Conservation (phyloP, 192 early-diverging fungal genomes). For the Coemansia sp. region DNA sequence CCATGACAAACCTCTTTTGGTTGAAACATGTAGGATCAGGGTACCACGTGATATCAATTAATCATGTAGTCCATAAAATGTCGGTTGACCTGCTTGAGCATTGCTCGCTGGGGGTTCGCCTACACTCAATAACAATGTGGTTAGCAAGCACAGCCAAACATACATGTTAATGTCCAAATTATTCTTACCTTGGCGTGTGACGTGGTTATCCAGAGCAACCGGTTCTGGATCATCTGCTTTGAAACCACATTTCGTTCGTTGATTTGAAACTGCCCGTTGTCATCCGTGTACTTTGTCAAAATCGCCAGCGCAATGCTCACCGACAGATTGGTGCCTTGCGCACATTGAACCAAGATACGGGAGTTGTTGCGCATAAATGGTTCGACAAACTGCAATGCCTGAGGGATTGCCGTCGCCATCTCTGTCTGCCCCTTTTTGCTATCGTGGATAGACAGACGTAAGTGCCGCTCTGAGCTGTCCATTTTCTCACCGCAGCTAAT, state of each 20-base stretch:
- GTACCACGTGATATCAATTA: slow-evolving; percentile 6
- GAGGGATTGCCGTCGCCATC: slow-evolving; percentile 60
- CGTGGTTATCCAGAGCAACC: slow-evolving; percentile 67
- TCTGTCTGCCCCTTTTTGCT: slow-evolving; percentile 83
- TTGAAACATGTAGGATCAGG: neutral
- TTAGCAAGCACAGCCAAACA: neutral
- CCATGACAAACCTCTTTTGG: neutral
- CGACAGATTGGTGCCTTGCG: slow-evolving; percentile 78
- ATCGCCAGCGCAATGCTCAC: slow-evolving; percentile 75
- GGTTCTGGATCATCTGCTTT: slow-evolving; percentile 66
- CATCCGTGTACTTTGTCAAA: slow-evolving; percentile 61
- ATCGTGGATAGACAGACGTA: slow-evolving; percentile 78
- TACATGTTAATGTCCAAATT: neutral
- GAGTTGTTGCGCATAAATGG: slow-evolving; percentile 30
- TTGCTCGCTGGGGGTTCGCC: slow-evolving; percentile 73
- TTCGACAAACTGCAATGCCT: slow-evolving; percentile 58
- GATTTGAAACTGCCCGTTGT: slow-evolving; percentile 32
- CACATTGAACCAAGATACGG: slow-evolving; percentile 73
- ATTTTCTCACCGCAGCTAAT: slow-evolving; percentile 69
- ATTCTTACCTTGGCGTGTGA: slow-evolving; percentile 57
- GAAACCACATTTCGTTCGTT: slow-evolving; percentile 21
- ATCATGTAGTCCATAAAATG: slow-evolving; percentile 55
- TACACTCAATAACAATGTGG: slow-evolving; percentile 18
- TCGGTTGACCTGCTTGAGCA: slow-evolving; percentile 73
- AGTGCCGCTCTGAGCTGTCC: slow-evolving; percentile 46